Percentiles rank a stretch among this genome's conserved stretches.
Conservation (phyloP, 2,329 filamentous ascomycete species). For the Penicillium sp. region DNA sequence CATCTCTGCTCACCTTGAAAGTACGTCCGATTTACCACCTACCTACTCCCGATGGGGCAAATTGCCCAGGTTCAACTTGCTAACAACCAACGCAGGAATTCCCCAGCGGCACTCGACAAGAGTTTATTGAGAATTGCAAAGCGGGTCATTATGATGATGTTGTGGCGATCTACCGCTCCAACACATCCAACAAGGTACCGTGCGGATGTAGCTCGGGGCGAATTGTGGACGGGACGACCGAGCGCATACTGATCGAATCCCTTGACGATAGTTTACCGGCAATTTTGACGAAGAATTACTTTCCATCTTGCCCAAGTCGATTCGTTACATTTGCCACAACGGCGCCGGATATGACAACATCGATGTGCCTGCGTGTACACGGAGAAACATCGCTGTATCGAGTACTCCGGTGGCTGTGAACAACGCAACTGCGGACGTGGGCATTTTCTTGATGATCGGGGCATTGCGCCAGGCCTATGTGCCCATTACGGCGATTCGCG, state of each 20-base stretch:
- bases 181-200: conserved; percentile 46
- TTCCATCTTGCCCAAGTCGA: conserved; percentile 38
- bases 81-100: conserved; percentile 42
- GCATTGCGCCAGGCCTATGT: conserved; percentile 41
- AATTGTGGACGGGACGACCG: neutral
- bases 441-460: conserved; percentile 45
- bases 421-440: conserved; percentile 43
- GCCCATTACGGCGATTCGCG: conserved; percentile 37
- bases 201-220: no score
- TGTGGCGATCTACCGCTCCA: conserved; percentile 54
- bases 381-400: conserved; percentile 38
- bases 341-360: conserved; percentile 58
- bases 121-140: conserved; percentile 52
- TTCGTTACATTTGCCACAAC: conserved; percentile 50
- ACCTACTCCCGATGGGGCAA: neutral
- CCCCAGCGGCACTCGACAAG: conserved; percentile 46
- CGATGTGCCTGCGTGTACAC: conserved; percentile 49
- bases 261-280: conserved; percentile 34
- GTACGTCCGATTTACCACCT: conserved; percentile 16
- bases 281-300: conserved; percentile 46
- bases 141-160: conserved; percentile 52
- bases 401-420: conserved; percentile 44
- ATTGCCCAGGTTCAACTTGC: neutral
- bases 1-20: conserved; percentile 39
- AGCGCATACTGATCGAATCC: neutral